These are phyloP conservation scores for Nothophytophthora sp. DNA, from an alignment of 352 stramenopile genomes.

Conservation along the genomic window DNA sequence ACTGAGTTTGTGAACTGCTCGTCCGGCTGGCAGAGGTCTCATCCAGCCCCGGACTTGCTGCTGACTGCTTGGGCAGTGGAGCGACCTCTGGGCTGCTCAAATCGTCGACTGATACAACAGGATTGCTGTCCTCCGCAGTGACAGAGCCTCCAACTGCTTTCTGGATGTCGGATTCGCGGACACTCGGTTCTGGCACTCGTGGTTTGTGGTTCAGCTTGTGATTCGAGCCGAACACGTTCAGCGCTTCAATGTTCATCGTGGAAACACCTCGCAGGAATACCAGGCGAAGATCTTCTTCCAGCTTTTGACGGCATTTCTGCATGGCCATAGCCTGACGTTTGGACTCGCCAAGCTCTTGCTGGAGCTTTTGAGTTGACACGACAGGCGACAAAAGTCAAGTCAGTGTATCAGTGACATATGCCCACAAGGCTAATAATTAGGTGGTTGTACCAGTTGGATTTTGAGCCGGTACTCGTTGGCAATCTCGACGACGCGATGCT, in stretches of 20 bases:
- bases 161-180: too few relatives aligned
- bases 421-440: too few relatives aligned
- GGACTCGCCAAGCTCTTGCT: conserved; percentile 40
- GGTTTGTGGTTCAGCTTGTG: conserved; percentile 28
- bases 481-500: conserved; percentile 28
- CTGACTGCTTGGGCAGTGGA: background rate
- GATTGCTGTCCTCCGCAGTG: background rate
- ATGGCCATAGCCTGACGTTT: conserved; percentile 32
- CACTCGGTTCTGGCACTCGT: conserved; percentile 1
- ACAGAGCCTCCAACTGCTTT: too few relatives aligned
- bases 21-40: background rate
- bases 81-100: background rate
- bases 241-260: conserved; percentile 79
- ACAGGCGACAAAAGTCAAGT: too few relatives aligned
- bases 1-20: background rate
- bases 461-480: conserved; percentile 43
- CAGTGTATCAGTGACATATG: too few relatives aligned
- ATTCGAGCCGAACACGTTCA: conserved; percentile 60
- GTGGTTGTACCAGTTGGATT: conserved; percentile 37
- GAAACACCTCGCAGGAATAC: conserved; percentile 72
- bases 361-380: conserved; percentile 22
- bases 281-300: conserved; percentile 65
- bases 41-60: background rate
- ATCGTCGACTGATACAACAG: background rate
- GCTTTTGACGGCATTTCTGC: conserved; percentile 40